Evolutionary conservation across 192 early-diverging fungal genomes (phyloP), one percentile per base, ranked within the genome.

Genomic region (Pilaira anomala): DNA sequence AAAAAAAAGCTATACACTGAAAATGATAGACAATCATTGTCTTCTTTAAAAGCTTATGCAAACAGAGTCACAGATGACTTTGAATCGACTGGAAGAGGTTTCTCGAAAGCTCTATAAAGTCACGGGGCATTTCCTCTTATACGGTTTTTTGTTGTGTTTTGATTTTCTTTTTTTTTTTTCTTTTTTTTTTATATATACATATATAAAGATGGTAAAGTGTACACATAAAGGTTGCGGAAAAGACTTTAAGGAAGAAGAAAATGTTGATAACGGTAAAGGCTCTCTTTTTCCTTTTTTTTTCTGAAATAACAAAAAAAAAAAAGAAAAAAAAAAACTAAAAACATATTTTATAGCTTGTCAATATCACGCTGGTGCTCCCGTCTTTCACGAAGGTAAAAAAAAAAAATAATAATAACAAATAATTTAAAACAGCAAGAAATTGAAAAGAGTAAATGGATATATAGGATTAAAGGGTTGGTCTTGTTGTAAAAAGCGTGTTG

Each of bases 321-420:
- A n/a, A n/a, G n/a, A n/a, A n/a, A n/a, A n/a, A n/a, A n/a, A n/a
- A n/a, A n/a, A n/a, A n/a, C n/a, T n/a, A n/a, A n/a, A n/a, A n/a
- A n/a, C n/a, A n/a, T n/a, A n/a, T 46, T 8, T 54, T 9, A 21
- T 62, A 46, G 83, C 91, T 6, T 96, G 95, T 82, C 86, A 88
- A 63, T 91, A 85, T 78, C 97, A 99, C 66, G 79, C 93, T 1
- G 89, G 88, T 22, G 86, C 80, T 19, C 97, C 97, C 16, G 85
- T 94, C 49, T 99, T 99, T 77, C 97, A 98, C 76, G 97, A 99
- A 71, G 97, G 94, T 65, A 58, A 78, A 46, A 13, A n/a, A 7
- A 1, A 5, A 13, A 26, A 36, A 19, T 21, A 22, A 53, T n/a
- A 53, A n/a, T 50, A 9, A 50, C 19, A 24, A 22, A 24, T 19